Percentiles rank a stretch among this genome's conserved stretches.
These are phyloP conservation scores for Candida oleophila DNA, from an alignment of 805 yeast species.

Conservation along the genomic window DNA sequence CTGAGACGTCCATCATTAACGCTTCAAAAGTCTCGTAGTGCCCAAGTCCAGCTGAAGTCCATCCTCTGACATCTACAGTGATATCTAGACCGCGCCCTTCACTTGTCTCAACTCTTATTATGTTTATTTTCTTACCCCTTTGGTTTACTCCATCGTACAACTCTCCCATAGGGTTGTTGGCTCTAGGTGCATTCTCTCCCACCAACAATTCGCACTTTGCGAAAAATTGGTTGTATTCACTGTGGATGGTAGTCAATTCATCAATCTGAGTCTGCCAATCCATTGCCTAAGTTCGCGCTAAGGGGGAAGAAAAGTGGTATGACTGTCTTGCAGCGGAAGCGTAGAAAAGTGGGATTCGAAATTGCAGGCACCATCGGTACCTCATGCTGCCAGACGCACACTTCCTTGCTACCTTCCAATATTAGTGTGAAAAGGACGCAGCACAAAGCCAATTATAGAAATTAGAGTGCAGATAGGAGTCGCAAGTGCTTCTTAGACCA, in stretches of 20 bases:
- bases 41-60: conserved; percentile 19
- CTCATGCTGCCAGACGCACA: no score
- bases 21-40: conserved; percentile 31
- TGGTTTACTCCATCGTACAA: conserved; percentile 5
- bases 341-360: no score
- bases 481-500: no score
- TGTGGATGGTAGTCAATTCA: conserved; percentile 3
- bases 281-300: no score
- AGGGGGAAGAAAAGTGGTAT: background rate
- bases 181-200: background rate
- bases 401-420: no score
- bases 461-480: no score
- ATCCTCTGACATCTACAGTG: conserved; percentile 27
- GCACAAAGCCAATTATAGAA: no score
- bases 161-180: background rate
- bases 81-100: conserved; percentile 16
- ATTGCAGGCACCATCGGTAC: no score
- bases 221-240: conserved; percentile 5
- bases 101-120: conserved; percentile 13
- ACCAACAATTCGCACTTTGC: conserved; percentile 1
- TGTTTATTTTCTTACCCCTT: conserved; percentile 4
- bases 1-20: conserved; percentile 25
- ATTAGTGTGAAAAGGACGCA: no score
- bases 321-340: no score
- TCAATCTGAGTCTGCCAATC: conserved; percentile 2